A percentile compares a stretch with the other conserved stretches of the same genome.
These are phyloP conservation scores for Theobroma cacao DNA, from an alignment of 345 rosid species.

Conservation along the genomic window DNA sequence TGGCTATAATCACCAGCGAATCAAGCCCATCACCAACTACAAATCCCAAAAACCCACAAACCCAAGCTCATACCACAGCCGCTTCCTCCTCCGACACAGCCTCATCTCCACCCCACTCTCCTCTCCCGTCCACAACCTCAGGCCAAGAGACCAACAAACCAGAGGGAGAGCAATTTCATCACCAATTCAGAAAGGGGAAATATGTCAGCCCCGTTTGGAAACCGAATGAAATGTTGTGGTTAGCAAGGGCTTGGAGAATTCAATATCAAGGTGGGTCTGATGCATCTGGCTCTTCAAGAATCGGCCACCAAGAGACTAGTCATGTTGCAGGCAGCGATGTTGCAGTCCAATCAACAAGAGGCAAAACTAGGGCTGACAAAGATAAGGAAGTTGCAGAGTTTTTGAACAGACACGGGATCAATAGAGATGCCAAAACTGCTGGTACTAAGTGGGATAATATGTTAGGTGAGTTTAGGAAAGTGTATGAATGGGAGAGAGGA, in stretches of 20 bases:
- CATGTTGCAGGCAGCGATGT: slow-evolving; percentile 30
- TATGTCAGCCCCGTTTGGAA: slow-evolving; percentile 99
- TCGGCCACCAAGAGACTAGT: slow-evolving; percentile 20
- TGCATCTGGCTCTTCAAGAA: slow-evolving; percentile 37
- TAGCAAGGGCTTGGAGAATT: slow-evolving; percentile 89
- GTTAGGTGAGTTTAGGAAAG: slow-evolving; percentile 96
- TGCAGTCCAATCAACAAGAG: slow-evolving; percentile 39
- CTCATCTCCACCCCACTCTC: slow-evolving; percentile 74
- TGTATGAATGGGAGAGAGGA: slow-evolving; percentile 91
- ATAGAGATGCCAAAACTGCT: slow-evolving; percentile 88
- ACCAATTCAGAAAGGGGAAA: slow-evolving; percentile 83
- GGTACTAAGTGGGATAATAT: slow-evolving; percentile 99
- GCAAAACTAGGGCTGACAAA: slow-evolving; percentile 91
- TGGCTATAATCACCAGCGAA: slow-evolving; percentile 28
- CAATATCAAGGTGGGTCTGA: slow-evolving; percentile 65
- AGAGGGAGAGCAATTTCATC: slow-evolving; percentile 49
- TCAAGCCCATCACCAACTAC: slow-evolving; percentile 52
- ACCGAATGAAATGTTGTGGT: slow-evolving; percentile 95
- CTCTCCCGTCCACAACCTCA: slow-evolving; percentile 46
- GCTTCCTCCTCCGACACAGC: slow-evolving; percentile 86
- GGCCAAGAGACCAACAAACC: slow-evolving; percentile 51
- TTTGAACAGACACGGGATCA: slow-evolving; percentile 71
- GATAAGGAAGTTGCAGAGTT: slow-evolving; percentile 94
- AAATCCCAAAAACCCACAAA: slow-evolving; percentile 34
- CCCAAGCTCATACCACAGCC: slow-evolving; percentile 28